Evolutionary conservation across 345 rosid species (phyloP), one percentile per base, ranked within the genome.

Genomic region (Syzygium oleosum): DNA sequence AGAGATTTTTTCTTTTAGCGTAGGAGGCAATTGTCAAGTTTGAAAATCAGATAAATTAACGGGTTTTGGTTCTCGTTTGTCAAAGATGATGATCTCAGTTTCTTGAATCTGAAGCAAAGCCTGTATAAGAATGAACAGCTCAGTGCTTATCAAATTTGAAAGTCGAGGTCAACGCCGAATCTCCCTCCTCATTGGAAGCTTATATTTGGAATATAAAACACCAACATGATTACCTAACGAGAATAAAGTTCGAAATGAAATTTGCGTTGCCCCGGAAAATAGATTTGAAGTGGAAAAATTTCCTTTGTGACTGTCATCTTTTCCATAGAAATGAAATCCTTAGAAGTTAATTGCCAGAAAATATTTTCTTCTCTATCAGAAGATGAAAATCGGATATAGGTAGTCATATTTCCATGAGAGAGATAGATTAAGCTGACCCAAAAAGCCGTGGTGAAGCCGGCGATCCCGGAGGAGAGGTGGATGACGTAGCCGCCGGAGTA

Each of bases 401-500:
- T 15, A 52, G 27, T 52, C 27, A 4, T 52, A 25, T 84, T 52
- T 51, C 15, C 54, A 27, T 21, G 59, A 4, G 73, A 15, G 43
- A 63, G 7, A 61, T 22, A 65, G 29, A 25, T 9, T 13, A 19
- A 17, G 38, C 53, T 80, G 27, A 88, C 90, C 90, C 90, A 88
- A 34, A 78, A 88, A 25, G 90, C 88, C 1, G 88, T 77, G 27
- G 90, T 88, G 3, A 88, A 51, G 51, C 90, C 90, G 16, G 90
- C 88, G 19, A 88, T 58, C 34, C 90, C 90, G 1, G 90, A 88
- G 46, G 90, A 80, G 21, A 88, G 90, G 83, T 88, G 90, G 87
- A 88, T 85, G 86, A 88, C 90, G 46, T 88, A 88, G 9, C 90
- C 90, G 38, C 90, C 90, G 83, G 90, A 86, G 85, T 88, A 88